Conservation (phyloP, 768 basidiomycete species). For the Lactarius quietus region DNA sequence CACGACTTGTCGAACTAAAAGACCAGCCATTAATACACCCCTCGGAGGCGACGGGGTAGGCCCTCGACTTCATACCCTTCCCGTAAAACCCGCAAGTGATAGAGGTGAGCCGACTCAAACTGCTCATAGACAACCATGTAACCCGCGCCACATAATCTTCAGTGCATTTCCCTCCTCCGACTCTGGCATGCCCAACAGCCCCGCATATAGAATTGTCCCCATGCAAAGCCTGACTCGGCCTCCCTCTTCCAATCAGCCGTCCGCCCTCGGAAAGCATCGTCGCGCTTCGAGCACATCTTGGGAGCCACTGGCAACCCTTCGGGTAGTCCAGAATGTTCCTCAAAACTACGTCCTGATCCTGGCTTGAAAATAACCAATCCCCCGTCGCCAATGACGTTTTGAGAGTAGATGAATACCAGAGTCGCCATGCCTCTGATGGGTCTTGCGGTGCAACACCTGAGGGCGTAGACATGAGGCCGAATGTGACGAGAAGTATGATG, state of each 20-base stretch:
- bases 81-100: constrained; percentile 76
- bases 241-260: constrained; percentile 37
- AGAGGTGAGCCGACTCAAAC: constrained; percentile 48
- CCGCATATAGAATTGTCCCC: constrained; percentile 41
- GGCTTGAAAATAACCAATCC: constrained; percentile 1
- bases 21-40: constrained; percentile 56
- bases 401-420: too few relatives aligned
- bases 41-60: too few relatives aligned
- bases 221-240: constrained; percentile 37
- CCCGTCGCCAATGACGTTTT: constrained; percentile 5
- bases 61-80: constrained; percentile 76
- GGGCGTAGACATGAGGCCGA: constrained; percentile 55
- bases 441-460: constrained; percentile 23
- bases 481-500: constrained; percentile 88
- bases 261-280: constrained; percentile 42
- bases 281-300: constrained; percentile 42
- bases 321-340: too few relatives aligned
- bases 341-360: constrained; percentile 46
- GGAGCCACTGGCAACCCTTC: too few relatives aligned
- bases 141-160: too few relatives aligned
- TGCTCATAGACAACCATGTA: too few relatives aligned
- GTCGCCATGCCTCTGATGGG: constrained; percentile 13
- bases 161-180: too few relatives aligned
- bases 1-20: constrained; percentile 45
- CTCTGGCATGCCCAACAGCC: too few relatives aligned